Evolutionary conservation across 495 filamentous ascomycete species (phyloP).

Genomic region (Haplographium delicatum): DNA sequence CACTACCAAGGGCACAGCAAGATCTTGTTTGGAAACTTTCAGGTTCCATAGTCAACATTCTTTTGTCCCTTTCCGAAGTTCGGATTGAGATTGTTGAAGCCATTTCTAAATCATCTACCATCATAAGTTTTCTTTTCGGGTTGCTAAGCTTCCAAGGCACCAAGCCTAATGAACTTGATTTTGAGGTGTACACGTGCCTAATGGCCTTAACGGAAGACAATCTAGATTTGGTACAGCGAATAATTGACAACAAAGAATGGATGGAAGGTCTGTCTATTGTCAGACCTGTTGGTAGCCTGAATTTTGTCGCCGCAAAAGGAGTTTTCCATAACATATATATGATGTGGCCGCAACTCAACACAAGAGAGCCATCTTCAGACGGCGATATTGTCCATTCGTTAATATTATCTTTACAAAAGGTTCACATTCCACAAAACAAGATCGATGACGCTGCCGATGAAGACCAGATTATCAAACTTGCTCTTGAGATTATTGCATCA

Average conservation of each 20-base stretch:
- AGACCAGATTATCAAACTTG: constrained; percentile 39
- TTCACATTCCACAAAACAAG: background rate
- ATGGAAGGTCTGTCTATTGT: constrained; percentile 2
- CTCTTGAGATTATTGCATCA: constrained; percentile 52
- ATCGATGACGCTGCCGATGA: constrained; percentile 7
- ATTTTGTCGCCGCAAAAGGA: too few relatives aligned
- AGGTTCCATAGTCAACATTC: constrained; percentile 38
- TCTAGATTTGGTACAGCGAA: constrained; percentile 34
- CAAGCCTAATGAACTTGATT: constrained; percentile 33
- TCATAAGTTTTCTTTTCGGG: constrained; percentile 47
- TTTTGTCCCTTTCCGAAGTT: constrained; percentile 42
- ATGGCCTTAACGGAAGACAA: constrained; percentile 52
- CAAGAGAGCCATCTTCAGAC: too few relatives aligned
- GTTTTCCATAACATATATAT: too few relatives aligned
- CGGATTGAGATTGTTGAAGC: constrained; percentile 49
- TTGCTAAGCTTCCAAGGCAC: constrained; percentile 34
- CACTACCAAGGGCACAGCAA: constrained; percentile 43
- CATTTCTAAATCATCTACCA: constrained; percentile 37
- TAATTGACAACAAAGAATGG: constrained; percentile 32
- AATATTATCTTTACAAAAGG: background rate
- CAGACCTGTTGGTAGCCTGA: background rate
- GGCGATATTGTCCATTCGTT: too few relatives aligned
- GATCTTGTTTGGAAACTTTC: constrained; percentile 43
- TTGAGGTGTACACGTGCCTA: constrained; percentile 43
- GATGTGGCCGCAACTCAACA: too few relatives aligned